phyloP scores from a whole-genome alignment of 1,139 yeast genomes.

The Eremothecium cymbalariae region DNA sequence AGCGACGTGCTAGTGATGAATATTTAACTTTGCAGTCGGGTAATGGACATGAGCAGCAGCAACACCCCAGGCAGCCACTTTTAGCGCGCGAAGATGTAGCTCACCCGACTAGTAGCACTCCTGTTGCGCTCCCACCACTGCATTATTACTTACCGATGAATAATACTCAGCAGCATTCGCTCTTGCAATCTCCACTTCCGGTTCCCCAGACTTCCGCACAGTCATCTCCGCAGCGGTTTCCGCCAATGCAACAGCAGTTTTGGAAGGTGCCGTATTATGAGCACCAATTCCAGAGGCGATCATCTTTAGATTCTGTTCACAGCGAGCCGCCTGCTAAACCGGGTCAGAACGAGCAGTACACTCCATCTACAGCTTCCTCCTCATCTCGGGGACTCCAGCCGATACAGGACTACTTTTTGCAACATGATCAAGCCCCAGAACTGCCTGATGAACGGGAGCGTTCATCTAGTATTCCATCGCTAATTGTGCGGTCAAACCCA shows the following conservation, averaged over 20 bases:
- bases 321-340: slow-evolving; percentile 25
- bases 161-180: slow-evolving; percentile 12
- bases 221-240: slow-evolving; percentile 22
- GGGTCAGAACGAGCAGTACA: slow-evolving; percentile 16
- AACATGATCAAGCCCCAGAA: slow-evolving; percentile 4
- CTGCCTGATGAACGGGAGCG: slow-evolving; percentile 14
- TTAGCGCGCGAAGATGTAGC: background rate
- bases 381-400: slow-evolving; percentile 10
- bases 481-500: slow-evolving; percentile 18
- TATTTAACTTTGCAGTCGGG: slow-evolving; percentile 1
- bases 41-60: background rate
- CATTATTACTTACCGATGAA: slow-evolving; percentile 21
- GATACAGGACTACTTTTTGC: slow-evolving; percentile 18
- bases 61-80: background rate
- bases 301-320: slow-evolving; percentile 26
- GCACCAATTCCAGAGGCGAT: slow-evolving; percentile 26
- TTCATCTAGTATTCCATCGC: slow-evolving; percentile 21
- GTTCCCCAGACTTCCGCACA: too few species aligned
- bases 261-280: slow-evolving; percentile 33
- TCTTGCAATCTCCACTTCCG: slow-evolving; percentile 3
- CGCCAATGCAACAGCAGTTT: slow-evolving; percentile 24
- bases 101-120: background rate
- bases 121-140: slow-evolving; percentile 25
- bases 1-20: background rate
- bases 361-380: slow-evolving; percentile 11